Evolutionary conservation across 108 stramenopile species (phyloP).

Genomic region (Conticribra weissflogii): DNA sequence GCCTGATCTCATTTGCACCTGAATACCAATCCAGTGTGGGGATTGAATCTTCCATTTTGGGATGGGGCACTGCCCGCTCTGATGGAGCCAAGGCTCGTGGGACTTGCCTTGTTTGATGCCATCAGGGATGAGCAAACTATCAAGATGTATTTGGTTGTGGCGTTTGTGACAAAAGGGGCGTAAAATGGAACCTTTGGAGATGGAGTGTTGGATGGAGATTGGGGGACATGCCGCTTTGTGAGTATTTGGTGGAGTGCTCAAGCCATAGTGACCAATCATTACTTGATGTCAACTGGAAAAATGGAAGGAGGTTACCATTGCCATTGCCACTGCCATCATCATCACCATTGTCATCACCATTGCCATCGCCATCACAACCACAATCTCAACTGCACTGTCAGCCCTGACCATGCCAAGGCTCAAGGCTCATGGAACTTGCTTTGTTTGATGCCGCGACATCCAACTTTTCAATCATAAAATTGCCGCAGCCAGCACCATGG

Average conservation of each 20-base stretch:
- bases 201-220: slow-evolving; percentile 49
- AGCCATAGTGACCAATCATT: slow-evolving; percentile 25
- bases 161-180: slow-evolving; percentile 57
- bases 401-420: too few species aligned
- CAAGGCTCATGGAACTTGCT: too few species aligned
- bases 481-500: too few species aligned
- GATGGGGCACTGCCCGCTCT: slow-evolving; percentile 71
- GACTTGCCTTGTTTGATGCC: slow-evolving; percentile 68
- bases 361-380: too few species aligned
- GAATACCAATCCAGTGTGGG: slow-evolving; percentile 91
- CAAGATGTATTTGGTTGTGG: slow-evolving; percentile 59
- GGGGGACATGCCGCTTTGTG: slow-evolving; percentile 85
- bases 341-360: too few species aligned
- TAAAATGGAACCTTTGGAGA: slow-evolving; percentile 53
- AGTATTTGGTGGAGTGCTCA: slow-evolving; percentile 80
- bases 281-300: too few species aligned
- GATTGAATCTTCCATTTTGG: slow-evolving; percentile 81
- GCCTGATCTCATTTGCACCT: too few species aligned
- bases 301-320: too few species aligned
- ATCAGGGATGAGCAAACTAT: slow-evolving; percentile 69
- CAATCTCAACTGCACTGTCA: too few species aligned
- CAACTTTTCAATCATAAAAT: too few species aligned
- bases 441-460: too few species aligned
- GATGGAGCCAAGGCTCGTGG: slow-evolving; percentile 55
- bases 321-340: too few species aligned